Evolutionary conservation across 2,329 filamentous ascomycete genomes (phyloP).

Genomic region (Verruconis gallopava): DNA sequence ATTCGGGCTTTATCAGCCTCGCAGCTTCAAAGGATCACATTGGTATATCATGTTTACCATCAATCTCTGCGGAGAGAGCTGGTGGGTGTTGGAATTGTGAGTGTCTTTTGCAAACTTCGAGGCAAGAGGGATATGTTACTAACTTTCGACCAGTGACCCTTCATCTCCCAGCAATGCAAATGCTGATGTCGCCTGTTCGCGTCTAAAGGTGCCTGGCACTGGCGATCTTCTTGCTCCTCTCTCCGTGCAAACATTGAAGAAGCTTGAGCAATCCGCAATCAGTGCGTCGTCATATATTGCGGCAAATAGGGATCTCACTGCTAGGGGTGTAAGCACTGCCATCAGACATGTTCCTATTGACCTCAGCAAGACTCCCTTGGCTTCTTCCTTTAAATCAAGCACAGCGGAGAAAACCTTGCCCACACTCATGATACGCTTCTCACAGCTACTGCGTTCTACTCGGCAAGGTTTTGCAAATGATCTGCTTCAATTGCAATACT

Average conservation of each 20-base stretch:
- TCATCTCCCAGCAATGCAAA: background rate
- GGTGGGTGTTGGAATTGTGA: conserved; percentile 24
- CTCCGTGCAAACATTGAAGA: background rate
- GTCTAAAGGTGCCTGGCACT: too few species aligned
- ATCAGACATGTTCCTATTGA: background rate
- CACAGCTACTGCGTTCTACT: background rate
- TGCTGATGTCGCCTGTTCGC: too few species aligned
- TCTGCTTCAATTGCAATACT: conserved; percentile 5
- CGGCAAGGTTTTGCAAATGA: conserved; percentile 1
- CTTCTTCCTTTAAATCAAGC: too few species aligned
- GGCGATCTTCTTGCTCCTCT: background rate
- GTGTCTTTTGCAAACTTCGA: conserved; percentile 3
- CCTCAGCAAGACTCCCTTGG: too few species aligned
- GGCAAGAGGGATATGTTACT: conserved; percentile 13
- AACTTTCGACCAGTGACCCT: conserved; percentile 11
- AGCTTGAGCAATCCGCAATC: background rate
- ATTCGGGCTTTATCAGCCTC: conserved; percentile 3
- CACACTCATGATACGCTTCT: conserved; percentile 3
- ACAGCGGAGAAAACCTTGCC: conserved; percentile 4
- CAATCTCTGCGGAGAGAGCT: conserved; percentile 22
- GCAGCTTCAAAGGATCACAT: background rate
- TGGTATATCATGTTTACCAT: conserved; percentile 14
- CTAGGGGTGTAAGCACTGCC: background rate
- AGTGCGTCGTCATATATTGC: background rate
- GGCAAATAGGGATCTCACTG: background rate